These are phyloP conservation scores for Aspergillus spinulosporus DNA, from an alignment of 2,329 filamentous ascomycete genomes.

Conservation along the genomic window DNA sequence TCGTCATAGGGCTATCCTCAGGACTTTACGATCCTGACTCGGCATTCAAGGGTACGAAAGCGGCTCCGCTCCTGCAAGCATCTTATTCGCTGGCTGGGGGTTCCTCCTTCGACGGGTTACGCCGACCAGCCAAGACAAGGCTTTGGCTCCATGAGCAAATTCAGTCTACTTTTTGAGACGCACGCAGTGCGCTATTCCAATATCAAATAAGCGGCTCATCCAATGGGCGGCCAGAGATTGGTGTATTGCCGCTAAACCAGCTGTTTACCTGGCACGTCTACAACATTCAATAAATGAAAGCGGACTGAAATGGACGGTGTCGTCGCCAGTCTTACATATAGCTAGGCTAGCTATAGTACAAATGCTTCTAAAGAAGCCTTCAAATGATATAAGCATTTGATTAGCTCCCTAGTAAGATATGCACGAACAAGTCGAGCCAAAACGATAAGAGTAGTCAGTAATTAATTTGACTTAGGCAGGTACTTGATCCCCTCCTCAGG, in stretches of 20 bases:
- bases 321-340: too few relatives aligned
- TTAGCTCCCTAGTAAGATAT: too few relatives aligned
- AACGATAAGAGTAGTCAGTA: too few relatives aligned
- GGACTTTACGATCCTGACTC: neutral
- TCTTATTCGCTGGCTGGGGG: neutral
- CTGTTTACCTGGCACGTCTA: too few relatives aligned
- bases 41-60: neutral
- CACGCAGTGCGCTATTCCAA: too few relatives aligned
- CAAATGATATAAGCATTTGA: neutral
- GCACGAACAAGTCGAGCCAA: too few relatives aligned
- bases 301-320: too few relatives aligned
- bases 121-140: neutral
- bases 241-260: too few relatives aligned
- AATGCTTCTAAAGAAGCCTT: neutral
- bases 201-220: too few relatives aligned
- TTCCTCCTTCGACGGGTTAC: neutral
- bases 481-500: constrained; percentile 65
- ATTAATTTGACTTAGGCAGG: constrained; percentile 54
- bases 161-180: neutral
- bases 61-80: neutral
- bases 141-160: neutral
- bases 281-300: too few relatives aligned
- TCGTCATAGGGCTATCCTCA: neutral
- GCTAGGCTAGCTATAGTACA: neutral
- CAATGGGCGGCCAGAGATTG: too few relatives aligned